A percentile compares a stretch with the other conserved stretches of the same genome.
phyloP scores from a whole-genome alignment of 2,329 filamentous ascomycete species.

The Colletotrichum phormii region DNA sequence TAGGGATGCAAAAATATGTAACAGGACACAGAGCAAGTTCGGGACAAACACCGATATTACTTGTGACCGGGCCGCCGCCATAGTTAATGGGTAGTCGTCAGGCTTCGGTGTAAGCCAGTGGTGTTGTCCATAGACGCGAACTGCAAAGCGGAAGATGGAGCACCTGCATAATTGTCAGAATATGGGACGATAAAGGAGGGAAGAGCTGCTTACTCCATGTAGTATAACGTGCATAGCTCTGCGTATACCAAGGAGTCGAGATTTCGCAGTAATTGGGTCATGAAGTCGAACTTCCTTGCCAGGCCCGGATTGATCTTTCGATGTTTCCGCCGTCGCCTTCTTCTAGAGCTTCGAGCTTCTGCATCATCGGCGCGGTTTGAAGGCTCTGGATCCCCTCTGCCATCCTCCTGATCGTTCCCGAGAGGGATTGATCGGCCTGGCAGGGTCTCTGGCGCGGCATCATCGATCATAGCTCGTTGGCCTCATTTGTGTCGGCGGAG shows the following conservation, averaged over 20 bases:
- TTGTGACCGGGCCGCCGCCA: constrained; percentile 67
- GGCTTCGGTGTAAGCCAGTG: constrained; percentile 74
- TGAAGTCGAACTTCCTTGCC: constrained; percentile 69
- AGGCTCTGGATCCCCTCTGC: constrained; percentile 23
- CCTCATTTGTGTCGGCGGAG: constrained; percentile 42
- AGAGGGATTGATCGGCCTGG: constrained; percentile 44
- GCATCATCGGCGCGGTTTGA: constrained; percentile 26
- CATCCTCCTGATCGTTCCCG: constrained; percentile 37
- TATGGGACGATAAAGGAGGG: background rate
- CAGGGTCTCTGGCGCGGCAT: constrained; percentile 56
- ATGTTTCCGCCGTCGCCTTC: constrained; percentile 50
- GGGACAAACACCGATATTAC: constrained; percentile 69
- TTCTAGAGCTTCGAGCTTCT: constrained; percentile 40
- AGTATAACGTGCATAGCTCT: constrained; percentile 74
- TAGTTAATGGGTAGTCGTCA: constrained; percentile 64
- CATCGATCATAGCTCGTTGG: constrained; percentile 62
- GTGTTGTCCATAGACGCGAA: constrained; percentile 70
- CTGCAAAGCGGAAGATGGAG: constrained; percentile 71
- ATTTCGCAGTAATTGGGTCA: constrained; percentile 69
- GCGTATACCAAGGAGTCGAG: constrained; percentile 73
- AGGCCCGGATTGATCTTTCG: constrained; percentile 56
- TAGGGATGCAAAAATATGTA: constrained; percentile 67
- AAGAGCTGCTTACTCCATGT: constrained; percentile 71
- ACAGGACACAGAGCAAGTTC: constrained; percentile 69
- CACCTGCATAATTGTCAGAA: constrained; percentile 58